These are phyloP conservation scores for Fonsecaea nubica DNA, from an alignment of 2,329 filamentous ascomycete species.

Conservation along the genomic window DNA sequence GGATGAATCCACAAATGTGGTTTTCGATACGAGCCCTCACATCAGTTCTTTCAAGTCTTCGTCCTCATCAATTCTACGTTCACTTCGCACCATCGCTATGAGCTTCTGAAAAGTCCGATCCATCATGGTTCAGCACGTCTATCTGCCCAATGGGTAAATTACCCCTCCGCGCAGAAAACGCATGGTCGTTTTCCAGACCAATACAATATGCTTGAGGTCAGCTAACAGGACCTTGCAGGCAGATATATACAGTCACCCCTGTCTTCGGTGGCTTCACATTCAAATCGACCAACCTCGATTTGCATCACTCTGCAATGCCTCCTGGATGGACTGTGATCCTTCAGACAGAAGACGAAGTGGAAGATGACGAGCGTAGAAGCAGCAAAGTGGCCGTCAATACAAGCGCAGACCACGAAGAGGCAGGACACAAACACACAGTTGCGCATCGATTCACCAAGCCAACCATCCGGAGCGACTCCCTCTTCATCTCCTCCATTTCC, in stretches of 20 bases:
- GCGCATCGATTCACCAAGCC: constrained; percentile 72
- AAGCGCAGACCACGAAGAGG: constrained; percentile 22
- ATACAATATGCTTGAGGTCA: background rate
- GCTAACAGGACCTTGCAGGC: constrained; percentile 70
- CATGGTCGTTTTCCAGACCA: background rate
- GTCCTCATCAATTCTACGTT: background rate
- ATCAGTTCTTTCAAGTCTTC: background rate
- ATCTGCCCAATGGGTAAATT: constrained; percentile 84
- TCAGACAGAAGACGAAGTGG: constrained; percentile 67
- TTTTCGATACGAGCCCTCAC: background rate
- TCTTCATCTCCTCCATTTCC: constrained; percentile 92
- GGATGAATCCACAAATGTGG: background rate
- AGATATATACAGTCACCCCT: constrained; percentile 66
- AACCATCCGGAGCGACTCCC: constrained; percentile 76
- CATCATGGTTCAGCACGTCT: constrained; percentile 42
- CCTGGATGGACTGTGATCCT: constrained; percentile 90
- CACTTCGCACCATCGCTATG: background rate
- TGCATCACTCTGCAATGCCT: constrained; percentile 74
- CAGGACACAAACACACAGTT: constrained; percentile 30
- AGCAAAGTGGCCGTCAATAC: constrained; percentile 30
- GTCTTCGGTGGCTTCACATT: constrained; percentile 93
- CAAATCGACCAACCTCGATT: constrained; percentile 77
- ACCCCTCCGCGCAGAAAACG: background rate
- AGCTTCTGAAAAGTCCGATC: constrained; percentile 19
- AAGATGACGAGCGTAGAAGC: constrained; percentile 36